Conservation (phyloP, 805 yeast species). For the Wickerhamomyces pijperi region DNA sequence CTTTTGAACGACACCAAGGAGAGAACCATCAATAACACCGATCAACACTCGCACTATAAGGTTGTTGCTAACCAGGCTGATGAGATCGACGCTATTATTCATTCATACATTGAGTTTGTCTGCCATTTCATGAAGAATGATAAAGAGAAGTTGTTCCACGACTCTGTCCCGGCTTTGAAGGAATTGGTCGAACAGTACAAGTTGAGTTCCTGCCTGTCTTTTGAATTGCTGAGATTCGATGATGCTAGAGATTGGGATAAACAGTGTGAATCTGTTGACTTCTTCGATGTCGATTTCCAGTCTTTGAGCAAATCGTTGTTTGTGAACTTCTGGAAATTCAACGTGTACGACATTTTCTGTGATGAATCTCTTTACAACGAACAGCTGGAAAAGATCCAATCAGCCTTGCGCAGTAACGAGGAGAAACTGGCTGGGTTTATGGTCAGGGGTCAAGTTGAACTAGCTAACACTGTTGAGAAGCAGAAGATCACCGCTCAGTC, state of each 20-base stretch:
- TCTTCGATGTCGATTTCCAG: conserved; percentile 14
- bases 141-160: conserved; percentile 20
- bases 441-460: too few relatives aligned
- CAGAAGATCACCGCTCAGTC: too few relatives aligned
- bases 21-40: conserved; percentile 24
- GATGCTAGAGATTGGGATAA: conserved; percentile 18
- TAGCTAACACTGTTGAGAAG: too few relatives aligned
- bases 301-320: conserved; percentile 33
- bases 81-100: conserved; percentile 56
- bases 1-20: conserved; percentile 41
- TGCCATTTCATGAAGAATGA: conserved; percentile 33
- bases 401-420: conserved; percentile 28
- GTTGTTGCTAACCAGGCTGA: conserved; percentile 63
- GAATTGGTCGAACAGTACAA: conserved; percentile 30
- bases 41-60: conserved; percentile 43
- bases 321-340: conserved; percentile 60
- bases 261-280: conserved; percentile 10
- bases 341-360: conserved; percentile 59
- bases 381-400: conserved; percentile 27
- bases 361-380: conserved; percentile 39
- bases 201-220: conserved; percentile 53
- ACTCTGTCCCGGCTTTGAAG: conserved; percentile 30
- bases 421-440: too few relatives aligned
- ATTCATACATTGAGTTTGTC: conserved; percentile 50
- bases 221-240: conserved; percentile 62